Evolutionary conservation across 441 rosid species (phyloP), one percentile per base, ranked within the genome.

Genomic region (Aquilaria agallochum): DNA sequence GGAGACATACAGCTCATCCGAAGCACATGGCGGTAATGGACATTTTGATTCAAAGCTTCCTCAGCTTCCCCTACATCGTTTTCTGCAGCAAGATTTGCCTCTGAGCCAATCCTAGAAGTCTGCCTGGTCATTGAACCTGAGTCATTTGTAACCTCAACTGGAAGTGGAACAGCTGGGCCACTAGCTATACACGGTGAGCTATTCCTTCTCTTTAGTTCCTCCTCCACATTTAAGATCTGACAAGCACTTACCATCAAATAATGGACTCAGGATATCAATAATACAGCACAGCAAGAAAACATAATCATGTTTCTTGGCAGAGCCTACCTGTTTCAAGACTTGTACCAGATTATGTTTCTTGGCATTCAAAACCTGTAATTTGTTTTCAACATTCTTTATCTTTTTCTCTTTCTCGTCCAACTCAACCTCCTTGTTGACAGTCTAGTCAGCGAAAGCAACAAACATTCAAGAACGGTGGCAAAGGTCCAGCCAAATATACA

Each of bases 301-400:
- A 55, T 59, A 27, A 56, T 40, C 13, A 8, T 36, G 42, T 36
- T 36, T 36, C 27, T 36, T 36, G 42, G 42, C 7, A 51, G 59
- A 47, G 49, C 64, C 70, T 58, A 85, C 96, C 84, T 89, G 97
- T 80, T 87, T 94, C 67, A 94, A 79, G 55, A 83, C 82, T 80
- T 81, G 95, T 27, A 94, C 99, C 10, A 93, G 76, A 80, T 72
- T 80, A 79, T 94, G 96, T 63, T 91, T 91, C 80, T 80, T 91
- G 14, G 81, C 77, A 64, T 80, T 91, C 84, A 91, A 80, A 72
- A 83, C 68, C 71, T 76, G 77, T 65, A 90, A 80, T 65, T 76
- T 84, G 73, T 86, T 94, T 78, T 87, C 89, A 3, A 89, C 78
- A 62, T 80, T 88, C 66, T 58, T 81, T 67, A 68, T 78, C 79